phyloP scores from a whole-genome alignment of 73 alveolate genomes.

The Paramecium bursaria region DNA sequence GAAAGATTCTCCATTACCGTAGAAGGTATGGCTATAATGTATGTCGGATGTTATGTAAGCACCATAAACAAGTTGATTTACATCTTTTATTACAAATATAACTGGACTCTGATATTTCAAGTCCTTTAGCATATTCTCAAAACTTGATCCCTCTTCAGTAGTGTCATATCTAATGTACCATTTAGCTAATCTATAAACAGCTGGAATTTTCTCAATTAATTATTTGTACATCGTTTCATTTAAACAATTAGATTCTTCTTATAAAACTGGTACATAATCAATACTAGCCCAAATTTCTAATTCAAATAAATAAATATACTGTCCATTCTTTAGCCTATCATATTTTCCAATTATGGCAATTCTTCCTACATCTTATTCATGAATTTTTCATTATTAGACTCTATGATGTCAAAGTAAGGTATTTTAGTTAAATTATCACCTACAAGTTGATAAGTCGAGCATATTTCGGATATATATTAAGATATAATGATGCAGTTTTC shows the following conservation, averaged over 20 bases:
- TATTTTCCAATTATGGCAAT: neutral
- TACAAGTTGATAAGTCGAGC: neutral
- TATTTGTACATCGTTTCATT: constrained; percentile 20
- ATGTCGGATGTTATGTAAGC: constrained; percentile 11
- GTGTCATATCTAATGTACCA: neutral
- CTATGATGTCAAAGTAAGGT: constrained; percentile 29
- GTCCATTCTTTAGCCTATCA: constrained; percentile 56
- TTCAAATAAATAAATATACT: neutral
- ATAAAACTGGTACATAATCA: constrained; percentile 42
- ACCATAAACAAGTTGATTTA: neutral
- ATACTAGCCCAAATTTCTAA: constrained; percentile 52
- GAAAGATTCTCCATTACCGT: constrained; percentile 39
- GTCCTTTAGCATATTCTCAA: neutral
- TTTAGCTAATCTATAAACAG: constrained; percentile 41
- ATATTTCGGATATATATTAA: neutral
- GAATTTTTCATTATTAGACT: neutral
- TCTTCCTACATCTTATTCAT: neutral
- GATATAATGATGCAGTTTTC: neutral
- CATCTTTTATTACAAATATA: constrained; percentile 14
- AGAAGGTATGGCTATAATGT: neutral
- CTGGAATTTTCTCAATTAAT: constrained; percentile 34
- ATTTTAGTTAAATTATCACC: constrained; percentile 5
- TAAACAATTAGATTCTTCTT: constrained; percentile 28
- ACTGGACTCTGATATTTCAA: constrained; percentile 10
- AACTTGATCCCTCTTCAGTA: constrained; percentile 49